Percentiles rank a stretch among this genome's conserved stretches.
phyloP scores from a whole-genome alignment of 805 yeast genomes.

The Candida bentonensis region DNA sequence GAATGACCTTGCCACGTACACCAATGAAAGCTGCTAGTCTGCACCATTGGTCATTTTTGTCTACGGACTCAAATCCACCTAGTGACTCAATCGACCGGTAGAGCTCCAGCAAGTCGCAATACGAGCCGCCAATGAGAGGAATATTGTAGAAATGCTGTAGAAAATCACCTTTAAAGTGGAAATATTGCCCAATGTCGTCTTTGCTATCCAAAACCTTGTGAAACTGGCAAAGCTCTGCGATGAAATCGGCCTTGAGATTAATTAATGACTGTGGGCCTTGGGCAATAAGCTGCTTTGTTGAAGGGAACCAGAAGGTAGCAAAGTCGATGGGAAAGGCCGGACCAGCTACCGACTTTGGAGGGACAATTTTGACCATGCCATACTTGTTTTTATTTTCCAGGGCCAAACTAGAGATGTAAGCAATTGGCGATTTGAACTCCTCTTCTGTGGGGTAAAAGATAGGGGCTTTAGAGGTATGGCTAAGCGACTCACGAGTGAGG shows the following conservation, averaged over 20 bases:
- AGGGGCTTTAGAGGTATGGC: slow-evolving; percentile 25
- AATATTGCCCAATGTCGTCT: background rate
- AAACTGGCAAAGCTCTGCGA: background rate
- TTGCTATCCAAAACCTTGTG: background rate
- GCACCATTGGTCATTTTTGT: background rate
- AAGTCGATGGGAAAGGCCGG: slow-evolving; percentile 4
- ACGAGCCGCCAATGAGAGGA: background rate
- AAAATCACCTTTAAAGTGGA: background rate
- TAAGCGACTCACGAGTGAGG: background rate
- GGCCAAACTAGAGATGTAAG: slow-evolving; percentile 36
- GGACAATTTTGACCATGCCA: slow-evolving; percentile 59
- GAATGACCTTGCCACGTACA: background rate
- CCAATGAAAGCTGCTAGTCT: background rate
- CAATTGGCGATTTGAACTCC: slow-evolving; percentile 45
- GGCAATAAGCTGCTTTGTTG: slow-evolving; percentile 12
- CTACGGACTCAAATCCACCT: background rate
- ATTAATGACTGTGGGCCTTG: slow-evolving; percentile 30
- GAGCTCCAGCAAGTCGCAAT: background rate
- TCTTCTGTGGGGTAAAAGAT: slow-evolving; percentile 33
- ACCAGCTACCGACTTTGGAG: slow-evolving; percentile 35
- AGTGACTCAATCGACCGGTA: background rate
- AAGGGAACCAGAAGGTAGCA: background rate
- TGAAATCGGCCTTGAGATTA: background rate
- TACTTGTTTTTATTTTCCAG: slow-evolving; percentile 36
- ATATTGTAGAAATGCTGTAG: background rate